A percentile compares a stretch with the other conserved stretches of the same genome.
These are phyloP conservation scores for Gautieria morchelliformis DNA, from an alignment of 768 basidiomycete genomes.

Conservation along the genomic window DNA sequence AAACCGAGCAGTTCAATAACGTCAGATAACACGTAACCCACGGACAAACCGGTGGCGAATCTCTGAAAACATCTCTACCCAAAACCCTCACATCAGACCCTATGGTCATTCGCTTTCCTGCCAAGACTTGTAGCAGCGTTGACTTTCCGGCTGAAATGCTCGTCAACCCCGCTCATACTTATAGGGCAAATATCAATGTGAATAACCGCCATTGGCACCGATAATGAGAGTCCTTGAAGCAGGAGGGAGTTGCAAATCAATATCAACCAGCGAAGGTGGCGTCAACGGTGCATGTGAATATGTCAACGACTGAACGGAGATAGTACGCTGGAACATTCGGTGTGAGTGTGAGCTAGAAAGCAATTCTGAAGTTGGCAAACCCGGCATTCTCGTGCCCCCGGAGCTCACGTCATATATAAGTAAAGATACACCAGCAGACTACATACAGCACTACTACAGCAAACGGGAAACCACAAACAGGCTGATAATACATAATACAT, in stretches of 20 bases:
- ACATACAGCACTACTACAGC: no score
- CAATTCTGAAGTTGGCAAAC: no score
- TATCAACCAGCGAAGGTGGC: conserved; percentile 48
- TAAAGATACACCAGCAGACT: no score
- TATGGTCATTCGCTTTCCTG: conserved; percentile 66
- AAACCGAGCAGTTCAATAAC: neutral
- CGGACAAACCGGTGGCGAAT: conserved; percentile 46
- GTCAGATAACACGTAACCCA: neutral
- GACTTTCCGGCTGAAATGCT: conserved; percentile 75
- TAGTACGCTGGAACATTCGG: neutral
- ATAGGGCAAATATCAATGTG: conserved; percentile 1
- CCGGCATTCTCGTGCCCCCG: no score
- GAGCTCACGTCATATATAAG: no score
- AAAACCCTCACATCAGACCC: conserved; percentile 60
- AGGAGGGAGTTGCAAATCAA: conserved; percentile 55
- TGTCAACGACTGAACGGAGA: conserved; percentile 29
- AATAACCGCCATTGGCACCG: conserved; percentile 88
- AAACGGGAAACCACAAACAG: no score
- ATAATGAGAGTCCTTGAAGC: conserved; percentile 82
- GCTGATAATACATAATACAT: no score
- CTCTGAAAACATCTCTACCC: conserved; percentile 80
- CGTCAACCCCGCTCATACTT: neutral
- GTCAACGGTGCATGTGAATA: conserved; percentile 40
- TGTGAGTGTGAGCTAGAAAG: neutral
- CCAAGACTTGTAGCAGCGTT: conserved; percentile 88